These are phyloP conservation scores for Cordyceps farinosa DNA, from an alignment of 2,329 filamentous ascomycete species.

Conservation along the genomic window DNA sequence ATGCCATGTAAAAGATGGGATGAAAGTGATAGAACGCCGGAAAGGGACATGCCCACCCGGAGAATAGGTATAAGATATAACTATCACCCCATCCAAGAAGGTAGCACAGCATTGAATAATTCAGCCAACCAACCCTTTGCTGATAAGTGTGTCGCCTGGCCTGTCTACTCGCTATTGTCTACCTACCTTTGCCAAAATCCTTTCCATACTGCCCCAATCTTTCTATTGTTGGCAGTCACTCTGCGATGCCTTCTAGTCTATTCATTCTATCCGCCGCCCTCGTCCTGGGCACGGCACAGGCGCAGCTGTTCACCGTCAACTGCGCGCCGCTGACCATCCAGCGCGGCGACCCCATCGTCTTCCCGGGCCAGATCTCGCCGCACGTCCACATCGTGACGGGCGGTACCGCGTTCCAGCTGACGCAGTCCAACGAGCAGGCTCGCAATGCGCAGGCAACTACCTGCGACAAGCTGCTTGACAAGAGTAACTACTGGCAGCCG, in stretches of 20 bases:
- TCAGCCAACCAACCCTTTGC: not conserved
- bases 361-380: slow-evolving; percentile 47
- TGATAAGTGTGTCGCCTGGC: not conserved
- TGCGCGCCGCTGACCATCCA: slow-evolving; percentile 32
- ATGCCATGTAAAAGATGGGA: not conserved
- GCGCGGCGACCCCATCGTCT: slow-evolving; percentile 58
- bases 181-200: not conserved
- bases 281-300: not conserved
- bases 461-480: slow-evolving; percentile 58
- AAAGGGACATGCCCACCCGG: not conserved
- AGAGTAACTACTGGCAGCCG: slow-evolving; percentile 68
- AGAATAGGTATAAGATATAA: not conserved
- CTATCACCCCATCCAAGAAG: not conserved
- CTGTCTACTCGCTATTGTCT: not conserved
- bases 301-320: slow-evolving; percentile 27
- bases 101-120: not conserved
- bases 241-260: not conserved
- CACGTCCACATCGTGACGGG: slow-evolving; percentile 63
- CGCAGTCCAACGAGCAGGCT: slow-evolving; percentile 51
- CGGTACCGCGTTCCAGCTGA: slow-evolving; percentile 56
- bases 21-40: not conserved
- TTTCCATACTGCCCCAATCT: not conserved
- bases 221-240: not conserved
- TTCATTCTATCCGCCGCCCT: not conserved
- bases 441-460: slow-evolving; percentile 58